phyloP scores from a whole-genome alignment of 2,329 filamentous ascomycete genomes.

The Cladosporium velox region DNA sequence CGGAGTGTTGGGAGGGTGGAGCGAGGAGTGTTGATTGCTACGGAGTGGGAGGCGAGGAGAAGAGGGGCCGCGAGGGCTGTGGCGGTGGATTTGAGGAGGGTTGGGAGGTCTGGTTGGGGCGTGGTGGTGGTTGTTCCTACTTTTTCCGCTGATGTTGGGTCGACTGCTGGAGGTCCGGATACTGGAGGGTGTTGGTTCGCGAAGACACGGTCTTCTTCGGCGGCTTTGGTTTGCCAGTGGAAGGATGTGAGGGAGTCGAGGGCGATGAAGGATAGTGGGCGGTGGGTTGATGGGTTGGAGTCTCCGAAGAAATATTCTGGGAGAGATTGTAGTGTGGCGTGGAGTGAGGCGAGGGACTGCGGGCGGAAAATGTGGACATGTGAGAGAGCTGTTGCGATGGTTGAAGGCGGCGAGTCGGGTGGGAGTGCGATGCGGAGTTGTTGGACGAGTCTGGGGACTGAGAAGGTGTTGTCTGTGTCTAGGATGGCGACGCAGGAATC shows the following conservation, averaged over 20 bases:
- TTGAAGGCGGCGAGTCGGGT: constrained; percentile 17
- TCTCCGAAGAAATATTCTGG: constrained; percentile 53
- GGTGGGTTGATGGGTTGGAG: constrained; percentile 49
- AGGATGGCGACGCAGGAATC: constrained; percentile 56
- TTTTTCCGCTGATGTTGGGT: neutral
- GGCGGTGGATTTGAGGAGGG: constrained; percentile 9
- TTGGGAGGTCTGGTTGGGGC: neutral
- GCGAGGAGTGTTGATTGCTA: constrained; percentile 20
- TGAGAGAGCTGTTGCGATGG: constrained; percentile 40
- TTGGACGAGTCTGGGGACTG: constrained; percentile 49
- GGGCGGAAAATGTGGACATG: constrained; percentile 63
- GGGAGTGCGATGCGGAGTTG: constrained; percentile 38
- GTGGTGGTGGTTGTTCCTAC: neutral
- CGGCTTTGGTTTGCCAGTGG: constrained; percentile 55
- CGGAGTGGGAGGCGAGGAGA: constrained; percentile 29
- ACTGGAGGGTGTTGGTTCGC: neutral
- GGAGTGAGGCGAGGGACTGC: constrained; percentile 51
- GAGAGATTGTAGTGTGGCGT: constrained; percentile 52
- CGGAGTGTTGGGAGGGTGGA: constrained; percentile 23
- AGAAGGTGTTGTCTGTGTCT: constrained; percentile 59
- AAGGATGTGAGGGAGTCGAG: constrained; percentile 60
- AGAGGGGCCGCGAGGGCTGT: constrained; percentile 30
- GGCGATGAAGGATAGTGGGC: constrained; percentile 53
- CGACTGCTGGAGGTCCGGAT: constrained; percentile 12
- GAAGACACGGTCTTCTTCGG: constrained; percentile 36